Evolutionary conservation across 139 green algal species (phyloP), one percentile per base, ranked within the genome.

Genomic region (Ulvella scutata): DNA sequence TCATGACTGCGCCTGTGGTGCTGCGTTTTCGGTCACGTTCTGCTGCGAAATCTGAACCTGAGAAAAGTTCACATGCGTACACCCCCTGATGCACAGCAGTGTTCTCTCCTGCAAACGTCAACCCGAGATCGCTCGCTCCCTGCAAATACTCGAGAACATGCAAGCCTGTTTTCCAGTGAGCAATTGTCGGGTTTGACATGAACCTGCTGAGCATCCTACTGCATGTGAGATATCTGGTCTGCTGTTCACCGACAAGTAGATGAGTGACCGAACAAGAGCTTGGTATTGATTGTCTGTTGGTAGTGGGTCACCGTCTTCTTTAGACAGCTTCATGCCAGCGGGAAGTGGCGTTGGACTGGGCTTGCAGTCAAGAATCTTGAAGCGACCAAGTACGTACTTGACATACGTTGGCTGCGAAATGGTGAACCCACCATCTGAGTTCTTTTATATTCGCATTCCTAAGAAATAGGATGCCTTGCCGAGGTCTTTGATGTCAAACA

Each of bases 1-100:
- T 80, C 74, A 85, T 84, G 20, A 85, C 72, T 43, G 80, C 84
- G 23, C 84, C 82, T 7, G 75, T 82, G 4, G 84, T 85, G 34
- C 73, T 83, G 23, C 76, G 72, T 3, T 79, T 40, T 0, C 44
- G 79, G 43, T 81, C 62, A 0, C 77, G 2, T 33, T 84, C 76
- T 31, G 74, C 76, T 17, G 72, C 81, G 51, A 77, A 85, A 59
- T 85, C 77, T 10, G 84, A 43, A 44, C 86, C 81, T 43, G 40
- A 79, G 43, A 79, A 88, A 37, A 80, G 79, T 3, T 43, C 9
- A 4, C 85, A 36, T 4, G 4, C 33, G 6, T 26, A 31, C 4
- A 33, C 38, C n/a, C 26, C 60, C 7, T 2, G 4, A 13, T 29
- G n/a, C n/a, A n/a, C n/a, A n/a, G n/a, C n/a, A n/a, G n/a, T n/a